Base-by-base conservation (phyloP, 2,329 filamentous ascomycete species). In the Colletotrichum brevisporum region DNA sequence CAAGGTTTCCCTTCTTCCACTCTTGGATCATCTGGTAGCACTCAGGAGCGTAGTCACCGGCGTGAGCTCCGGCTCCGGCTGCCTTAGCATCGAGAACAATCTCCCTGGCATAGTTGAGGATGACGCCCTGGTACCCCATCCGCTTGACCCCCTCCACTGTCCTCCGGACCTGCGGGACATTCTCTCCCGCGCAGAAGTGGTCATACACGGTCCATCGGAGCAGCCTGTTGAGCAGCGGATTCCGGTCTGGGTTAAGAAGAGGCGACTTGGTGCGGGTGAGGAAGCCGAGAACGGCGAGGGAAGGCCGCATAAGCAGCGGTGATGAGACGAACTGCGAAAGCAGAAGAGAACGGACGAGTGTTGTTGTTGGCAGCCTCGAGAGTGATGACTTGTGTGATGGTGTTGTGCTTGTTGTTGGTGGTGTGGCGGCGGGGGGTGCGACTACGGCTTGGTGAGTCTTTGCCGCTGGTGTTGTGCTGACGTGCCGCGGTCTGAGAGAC, bases 161-260 rank as follows among this genome's bases (percentile, higher is more conserved):
- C 43, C 78, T 81, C 48, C 84, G 83, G 1, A 97, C 92, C 79
- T 97, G 93, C 1, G 78, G 75, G 0, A 87, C 84, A 55, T 89
- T 92, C 80, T 94, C 92, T 31, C 95, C 95, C 0, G 94, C 94
- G 79, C 95, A 98, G 81, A 97, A 98, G 76, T 98, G 95, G 39
- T 90, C 90, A 78, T 97, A 97, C 75, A 97, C 94, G 0, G 94
- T 97, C 77, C 91, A 89, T 78, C 94, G 94, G 57, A 97, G 84
- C 45, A 94, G 77, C 68, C 84, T 88, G 56, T 89, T 88, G 12
- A 97, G 85, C 1, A 95, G 51, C 0, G 89, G 89, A 77, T 97
- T 97, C 56, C 83, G 85, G 77, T 97, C 94, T 4, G 94, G 90
- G 78, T 91, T 91, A 68, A 96, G 66, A 0, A 69, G 56, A 2